These are phyloP conservation scores for Erysimum cheiranthoides DNA, from an alignment of 345 rosid genomes.

Conservation along the genomic window DNA sequence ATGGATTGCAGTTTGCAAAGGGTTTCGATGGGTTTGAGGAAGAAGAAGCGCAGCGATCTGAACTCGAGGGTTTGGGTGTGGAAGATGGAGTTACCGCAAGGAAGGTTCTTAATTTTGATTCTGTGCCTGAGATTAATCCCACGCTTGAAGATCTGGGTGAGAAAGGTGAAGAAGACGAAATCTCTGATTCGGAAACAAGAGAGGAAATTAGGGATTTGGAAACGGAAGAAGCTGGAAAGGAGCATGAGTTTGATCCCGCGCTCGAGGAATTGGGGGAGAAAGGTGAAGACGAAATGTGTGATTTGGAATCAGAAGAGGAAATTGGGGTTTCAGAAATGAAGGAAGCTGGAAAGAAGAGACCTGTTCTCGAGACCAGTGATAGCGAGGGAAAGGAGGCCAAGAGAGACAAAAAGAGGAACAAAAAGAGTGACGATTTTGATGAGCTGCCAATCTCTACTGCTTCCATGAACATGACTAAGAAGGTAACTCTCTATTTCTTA, in stretches of 20 bases:
- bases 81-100: conserved; percentile 47
- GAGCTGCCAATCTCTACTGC: conserved; percentile 47
- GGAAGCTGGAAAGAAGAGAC: conserved; percentile 42
- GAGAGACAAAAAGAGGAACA: conserved; percentile 50
- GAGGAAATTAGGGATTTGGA: conserved; percentile 21
- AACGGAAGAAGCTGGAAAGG: conserved; percentile 11
- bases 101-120: conserved; percentile 60
- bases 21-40: conserved; percentile 41
- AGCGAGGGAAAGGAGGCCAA: conserved; percentile 34
- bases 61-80: conserved; percentile 39
- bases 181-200: conserved; percentile 40
- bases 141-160: conserved; percentile 42
- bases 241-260: conserved; percentile 18
- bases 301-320: conserved; percentile 24
- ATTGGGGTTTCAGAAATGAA: conserved; percentile 15
- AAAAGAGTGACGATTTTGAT: conserved; percentile 45
- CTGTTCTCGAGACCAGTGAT: conserved; percentile 27
- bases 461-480: conserved; percentile 55
- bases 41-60: conserved; percentile 46
- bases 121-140: conserved; percentile 48
- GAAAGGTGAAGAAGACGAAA: conserved; percentile 34
- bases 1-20: conserved; percentile 33
- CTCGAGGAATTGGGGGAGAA: not conserved
- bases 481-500: conserved; percentile 46
- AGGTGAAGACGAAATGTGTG: conserved; percentile 20